phyloP scores from a whole-genome alignment of 2,329 filamentous ascomycete species.

The Curvularia sp. region DNA sequence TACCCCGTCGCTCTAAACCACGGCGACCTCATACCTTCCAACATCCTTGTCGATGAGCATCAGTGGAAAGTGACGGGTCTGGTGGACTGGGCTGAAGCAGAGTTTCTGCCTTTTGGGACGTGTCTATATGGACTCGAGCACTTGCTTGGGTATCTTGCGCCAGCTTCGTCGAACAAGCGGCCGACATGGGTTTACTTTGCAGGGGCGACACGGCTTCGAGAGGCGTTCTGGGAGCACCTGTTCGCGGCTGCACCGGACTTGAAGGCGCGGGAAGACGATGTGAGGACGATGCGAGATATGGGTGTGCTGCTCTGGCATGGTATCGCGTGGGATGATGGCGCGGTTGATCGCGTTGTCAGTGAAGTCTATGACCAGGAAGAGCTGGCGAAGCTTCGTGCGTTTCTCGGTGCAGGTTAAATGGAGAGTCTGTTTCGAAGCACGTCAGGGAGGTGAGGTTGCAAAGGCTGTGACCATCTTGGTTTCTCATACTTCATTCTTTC shows the following conservation, averaged over 20 bases:
- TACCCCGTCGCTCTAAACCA: slow-evolving; percentile 67
- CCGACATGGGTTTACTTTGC: slow-evolving; percentile 53
- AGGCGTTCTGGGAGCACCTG: slow-evolving; percentile 60
- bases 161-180: background rate
- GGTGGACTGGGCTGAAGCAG: slow-evolving; percentile 71
- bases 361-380: slow-evolving; percentile 61
- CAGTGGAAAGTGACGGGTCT: slow-evolving; percentile 61
- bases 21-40: slow-evolving; percentile 66
- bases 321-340: slow-evolving; percentile 68
- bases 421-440: background rate
- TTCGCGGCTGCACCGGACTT: slow-evolving; percentile 49
- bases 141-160: slow-evolving; percentile 60
- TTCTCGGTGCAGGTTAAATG: slow-evolving; percentile 30
- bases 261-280: slow-evolving; percentile 40
- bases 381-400: slow-evolving; percentile 60
- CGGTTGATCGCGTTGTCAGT: slow-evolving; percentile 65
- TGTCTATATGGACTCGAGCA: slow-evolving; percentile 68
- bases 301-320: slow-evolving; percentile 70
- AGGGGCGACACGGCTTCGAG: slow-evolving; percentile 54
- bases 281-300: slow-evolving; percentile 58
- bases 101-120: slow-evolving; percentile 66
- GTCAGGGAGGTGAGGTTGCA: background rate
- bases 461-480: background rate
- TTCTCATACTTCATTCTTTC: background rate
- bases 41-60: slow-evolving; percentile 61